Conservation (phyloP, 106 monocot genomes). For the Narthecium ossifragum region DNA sequence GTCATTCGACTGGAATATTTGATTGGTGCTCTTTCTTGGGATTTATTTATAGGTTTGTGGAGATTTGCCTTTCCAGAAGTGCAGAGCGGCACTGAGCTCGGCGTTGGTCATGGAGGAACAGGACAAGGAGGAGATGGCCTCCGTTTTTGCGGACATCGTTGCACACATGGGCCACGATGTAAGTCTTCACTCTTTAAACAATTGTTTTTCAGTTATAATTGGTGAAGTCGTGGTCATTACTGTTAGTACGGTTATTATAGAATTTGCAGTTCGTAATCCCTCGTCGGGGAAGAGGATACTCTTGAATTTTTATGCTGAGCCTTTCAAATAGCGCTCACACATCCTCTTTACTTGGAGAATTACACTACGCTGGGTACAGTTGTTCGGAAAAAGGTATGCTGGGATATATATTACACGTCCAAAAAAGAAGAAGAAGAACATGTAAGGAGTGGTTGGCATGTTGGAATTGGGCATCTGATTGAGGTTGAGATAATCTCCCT, state of each 20-base stretch:
- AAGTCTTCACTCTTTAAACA: conserved; percentile 17
- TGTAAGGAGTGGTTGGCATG: too few relatives aligned
- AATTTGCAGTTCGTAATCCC: too few relatives aligned
- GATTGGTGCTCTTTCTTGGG: not conserved
- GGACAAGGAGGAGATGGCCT: conserved; percentile 44
- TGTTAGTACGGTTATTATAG: too few relatives aligned
- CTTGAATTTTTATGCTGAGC: too few relatives aligned
- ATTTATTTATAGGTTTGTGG: conserved; percentile 57
- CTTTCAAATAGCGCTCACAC: too few relatives aligned
- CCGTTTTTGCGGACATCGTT: conserved; percentile 63
- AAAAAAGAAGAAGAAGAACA: too few relatives aligned
- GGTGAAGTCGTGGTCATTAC: not conserved
- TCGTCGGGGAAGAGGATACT: too few relatives aligned
- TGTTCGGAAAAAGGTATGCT: too few relatives aligned
- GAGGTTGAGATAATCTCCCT: not conserved
- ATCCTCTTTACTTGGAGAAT: not conserved
- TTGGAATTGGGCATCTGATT: not conserved
- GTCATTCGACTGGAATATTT: not conserved
- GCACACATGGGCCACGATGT: conserved; percentile 90
- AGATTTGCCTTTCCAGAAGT: conserved; percentile 76
- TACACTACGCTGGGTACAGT: not conserved
- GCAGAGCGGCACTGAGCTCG: conserved; percentile 64
- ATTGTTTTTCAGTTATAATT: not conserved
- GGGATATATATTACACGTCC: too few relatives aligned
- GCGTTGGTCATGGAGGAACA: conserved; percentile 35